A percentile compares a stretch with the other conserved stretches of the same genome.
These are phyloP conservation scores for Senecio squalidus DNA, from an alignment of 140 eudicot species.

Conservation along the genomic window DNA sequence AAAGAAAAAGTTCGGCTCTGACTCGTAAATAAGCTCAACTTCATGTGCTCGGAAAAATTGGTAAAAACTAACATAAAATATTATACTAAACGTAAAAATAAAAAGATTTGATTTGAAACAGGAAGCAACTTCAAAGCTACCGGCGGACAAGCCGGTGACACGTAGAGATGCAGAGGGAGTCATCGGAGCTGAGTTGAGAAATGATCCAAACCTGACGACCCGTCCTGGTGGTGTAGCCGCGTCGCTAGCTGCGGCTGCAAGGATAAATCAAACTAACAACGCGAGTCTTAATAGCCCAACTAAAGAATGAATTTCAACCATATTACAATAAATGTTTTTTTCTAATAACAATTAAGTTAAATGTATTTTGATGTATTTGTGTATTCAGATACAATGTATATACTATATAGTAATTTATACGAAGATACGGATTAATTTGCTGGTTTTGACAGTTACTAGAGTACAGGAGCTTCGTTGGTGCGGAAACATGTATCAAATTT, in stretches of 20 bases:
- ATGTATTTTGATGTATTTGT: conserved; percentile 20
- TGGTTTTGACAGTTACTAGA: neutral
- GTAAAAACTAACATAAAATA: neutral
- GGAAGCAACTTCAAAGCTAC: conserved; percentile 84
- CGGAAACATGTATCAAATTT: neutral
- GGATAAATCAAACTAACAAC: conserved; percentile 50
- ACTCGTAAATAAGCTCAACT: too few relatives aligned
- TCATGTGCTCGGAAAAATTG: too few relatives aligned
- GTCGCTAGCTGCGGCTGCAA: conserved; percentile 80
- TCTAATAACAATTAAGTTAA: conserved; percentile 19
- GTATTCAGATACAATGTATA: conserved; percentile 20
- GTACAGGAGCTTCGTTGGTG: neutral
- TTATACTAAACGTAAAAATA: neutral
- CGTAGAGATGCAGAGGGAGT: conserved; percentile 88
- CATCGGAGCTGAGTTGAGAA: conserved; percentile 79
- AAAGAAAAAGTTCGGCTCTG: too few relatives aligned
- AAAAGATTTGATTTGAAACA: conserved; percentile 11
- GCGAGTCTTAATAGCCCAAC: conserved; percentile 6
- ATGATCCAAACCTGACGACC: conserved; percentile 73
- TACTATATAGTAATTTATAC: conserved; percentile 12
- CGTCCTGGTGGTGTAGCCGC: conserved; percentile 94
- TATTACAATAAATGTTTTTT: conserved; percentile 9
- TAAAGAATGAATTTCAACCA: conserved; percentile 17
- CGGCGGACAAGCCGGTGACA: conserved; percentile 73
- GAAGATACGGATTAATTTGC: neutral